Conservation (phyloP, 1,284 basidiomycete genomes). For the Hypsizygus ulmarius region DNA sequence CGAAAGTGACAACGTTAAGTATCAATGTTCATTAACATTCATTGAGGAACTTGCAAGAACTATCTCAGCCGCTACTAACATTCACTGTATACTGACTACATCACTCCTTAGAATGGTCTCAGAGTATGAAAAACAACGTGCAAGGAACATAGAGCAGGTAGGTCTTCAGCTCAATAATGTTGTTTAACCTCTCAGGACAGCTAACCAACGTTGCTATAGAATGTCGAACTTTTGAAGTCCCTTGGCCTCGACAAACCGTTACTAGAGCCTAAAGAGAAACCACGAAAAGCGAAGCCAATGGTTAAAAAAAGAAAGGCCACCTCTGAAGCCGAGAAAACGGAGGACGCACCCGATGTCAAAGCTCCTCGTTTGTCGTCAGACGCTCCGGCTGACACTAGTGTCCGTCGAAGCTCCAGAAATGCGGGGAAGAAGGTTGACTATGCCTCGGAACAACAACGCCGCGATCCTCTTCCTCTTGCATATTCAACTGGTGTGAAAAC, state of each 20-base stretch:
- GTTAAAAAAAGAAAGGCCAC: slow-evolving; percentile 28
- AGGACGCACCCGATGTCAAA: slow-evolving; percentile 23
- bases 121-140: slow-evolving; percentile 48
- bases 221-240: slow-evolving; percentile 40
- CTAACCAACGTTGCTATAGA: slow-evolving; percentile 29
- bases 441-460: slow-evolving; percentile 36
- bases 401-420: slow-evolving; percentile 65
- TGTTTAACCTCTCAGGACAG: neutral
- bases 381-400: slow-evolving; percentile 24
- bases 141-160: slow-evolving; percentile 44
- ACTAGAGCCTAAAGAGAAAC: slow-evolving; percentile 46
- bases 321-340: slow-evolving; percentile 20
- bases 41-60: no score
- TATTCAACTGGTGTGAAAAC: slow-evolving; percentile 35
- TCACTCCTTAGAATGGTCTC: slow-evolving; percentile 31
- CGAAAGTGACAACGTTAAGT: neutral
- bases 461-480: slow-evolving; percentile 33
- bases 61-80: neutral
- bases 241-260: slow-evolving; percentile 45
- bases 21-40: neutral
- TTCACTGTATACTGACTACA: no score
- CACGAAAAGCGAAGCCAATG: slow-evolving; percentile 32
- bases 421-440: slow-evolving; percentile 59
- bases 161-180: neutral
- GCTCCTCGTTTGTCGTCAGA: slow-evolving; percentile 24